phyloP scores from a whole-genome alignment of 768 basidiomycete species.

The Cubamyces sp. region DNA sequence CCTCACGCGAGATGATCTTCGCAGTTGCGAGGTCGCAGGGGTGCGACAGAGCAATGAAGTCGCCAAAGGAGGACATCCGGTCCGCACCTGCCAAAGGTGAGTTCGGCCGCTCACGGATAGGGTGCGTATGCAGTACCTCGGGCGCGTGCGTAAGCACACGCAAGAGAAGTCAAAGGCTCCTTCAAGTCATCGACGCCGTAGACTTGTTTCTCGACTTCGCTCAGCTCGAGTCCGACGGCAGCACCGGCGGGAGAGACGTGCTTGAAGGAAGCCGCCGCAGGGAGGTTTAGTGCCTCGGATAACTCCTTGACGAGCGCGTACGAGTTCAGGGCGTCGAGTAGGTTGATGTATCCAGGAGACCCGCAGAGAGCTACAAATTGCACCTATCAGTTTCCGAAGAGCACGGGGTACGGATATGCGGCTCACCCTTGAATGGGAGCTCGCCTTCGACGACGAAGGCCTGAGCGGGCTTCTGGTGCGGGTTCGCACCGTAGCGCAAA shows the following conservation, averaged over 20 bases:
- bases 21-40: conserved; percentile 94
- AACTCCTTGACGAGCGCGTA: conserved; percentile 96
- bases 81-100: conserved; percentile 71
- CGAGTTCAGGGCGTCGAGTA: conserved; percentile 96
- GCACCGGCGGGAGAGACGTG: conserved; percentile 99
- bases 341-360: conserved; percentile 98
- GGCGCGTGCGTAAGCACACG: conserved; percentile 93
- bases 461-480: conserved; percentile 98
- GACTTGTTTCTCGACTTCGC: conserved; percentile 86
- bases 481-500: conserved; percentile 95
- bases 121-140: conserved; percentile 58
- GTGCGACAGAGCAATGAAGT: conserved; percentile 95
- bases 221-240: conserved; percentile 85
- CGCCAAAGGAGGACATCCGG: conserved; percentile 99
- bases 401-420: conserved; percentile 8
- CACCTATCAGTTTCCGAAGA: not conserved
- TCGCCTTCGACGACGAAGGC: conserved; percentile 88
- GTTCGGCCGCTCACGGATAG: not conserved
- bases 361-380: conserved; percentile 74
- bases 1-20: conserved; percentile 96
- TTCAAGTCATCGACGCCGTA: conserved; percentile 97
- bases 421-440: conserved; percentile 91
- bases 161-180: conserved; percentile 84
- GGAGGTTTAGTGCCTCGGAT: conserved; percentile 81
- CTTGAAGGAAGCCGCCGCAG: conserved; percentile 99